phyloP scores from a whole-genome alignment of 108 stramenopile species.

The Skeletonema tropicum region DNA sequence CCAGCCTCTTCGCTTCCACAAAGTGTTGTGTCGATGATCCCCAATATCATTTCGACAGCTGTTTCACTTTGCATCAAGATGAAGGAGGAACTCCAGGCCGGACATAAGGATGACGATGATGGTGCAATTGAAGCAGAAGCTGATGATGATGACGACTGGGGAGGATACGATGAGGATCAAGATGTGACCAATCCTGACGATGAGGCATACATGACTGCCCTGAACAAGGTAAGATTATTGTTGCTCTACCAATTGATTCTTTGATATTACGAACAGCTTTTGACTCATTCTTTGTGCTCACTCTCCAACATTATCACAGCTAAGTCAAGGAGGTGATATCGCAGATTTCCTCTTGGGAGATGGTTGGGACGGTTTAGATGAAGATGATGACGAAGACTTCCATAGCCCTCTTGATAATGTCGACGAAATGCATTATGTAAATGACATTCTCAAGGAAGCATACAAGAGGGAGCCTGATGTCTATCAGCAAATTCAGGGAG shows the following conservation, averaged over 20 bases:
- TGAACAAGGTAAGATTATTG: constrained; percentile 52
- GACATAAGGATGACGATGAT: constrained; percentile 45
- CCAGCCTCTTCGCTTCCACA: constrained; percentile 71
- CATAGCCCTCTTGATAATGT: constrained; percentile 80
- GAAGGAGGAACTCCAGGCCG: constrained; percentile 77
- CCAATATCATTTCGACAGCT: constrained; percentile 71
- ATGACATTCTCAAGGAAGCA: constrained; percentile 74
- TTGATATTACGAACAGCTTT: not conserved
- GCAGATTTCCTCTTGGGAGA: constrained; percentile 83
- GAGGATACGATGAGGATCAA: constrained; percentile 85
- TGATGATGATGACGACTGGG: constrained; percentile 67
- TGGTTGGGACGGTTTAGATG: constrained; percentile 82
- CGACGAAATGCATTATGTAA: constrained; percentile 74
- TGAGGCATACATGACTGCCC: constrained; percentile 81
- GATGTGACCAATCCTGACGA: constrained; percentile 85
- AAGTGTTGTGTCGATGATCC: constrained; percentile 59
- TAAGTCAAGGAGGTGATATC: constrained; percentile 76
- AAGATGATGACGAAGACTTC: constrained; percentile 88
- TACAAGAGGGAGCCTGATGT: constrained; percentile 82
- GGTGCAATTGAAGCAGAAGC: constrained; percentile 52
- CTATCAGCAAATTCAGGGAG: constrained; percentile 83
- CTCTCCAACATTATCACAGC: not conserved
- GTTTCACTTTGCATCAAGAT: constrained; percentile 61
- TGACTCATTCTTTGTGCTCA: not conserved
- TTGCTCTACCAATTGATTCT: not conserved